phyloP scores from a whole-genome alignment of 306 rosid species.

The Elaeagnus macrophylla region DNA sequence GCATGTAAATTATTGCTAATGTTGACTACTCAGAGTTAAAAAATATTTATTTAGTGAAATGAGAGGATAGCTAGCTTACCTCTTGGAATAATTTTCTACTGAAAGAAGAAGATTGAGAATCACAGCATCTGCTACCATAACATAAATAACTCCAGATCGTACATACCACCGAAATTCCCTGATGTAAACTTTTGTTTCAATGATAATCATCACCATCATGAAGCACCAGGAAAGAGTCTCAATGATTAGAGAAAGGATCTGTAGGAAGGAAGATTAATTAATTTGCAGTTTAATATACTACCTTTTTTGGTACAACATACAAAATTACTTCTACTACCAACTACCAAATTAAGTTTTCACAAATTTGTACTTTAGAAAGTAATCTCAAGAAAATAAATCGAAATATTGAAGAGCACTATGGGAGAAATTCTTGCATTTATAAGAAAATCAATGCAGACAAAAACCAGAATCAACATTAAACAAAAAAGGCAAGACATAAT shows the following conservation, averaged over 20 bases:
- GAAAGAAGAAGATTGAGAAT: slow-evolving; percentile 55
- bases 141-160: slow-evolving; percentile 71
- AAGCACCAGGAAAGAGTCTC: slow-evolving; percentile 66
- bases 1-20: too few species aligned
- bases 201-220: slow-evolving; percentile 43
- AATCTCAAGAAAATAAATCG: slow-evolving; percentile 14
- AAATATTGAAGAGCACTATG: neutral
- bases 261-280: slow-evolving; percentile 12
- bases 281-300: slow-evolving; percentile 3
- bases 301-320: neutral
- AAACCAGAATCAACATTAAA: neutral
- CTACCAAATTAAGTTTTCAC: neutral
- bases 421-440: neutral
- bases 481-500: neutral
- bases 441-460: neutral
- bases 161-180: slow-evolving; percentile 67
- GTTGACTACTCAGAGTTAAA: too few species aligned
- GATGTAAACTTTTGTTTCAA: slow-evolving; percentile 62
- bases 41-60: neutral
- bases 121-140: slow-evolving; percentile 65
- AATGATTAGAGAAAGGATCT: slow-evolving; percentile 37
- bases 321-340: neutral
- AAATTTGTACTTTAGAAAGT: neutral
- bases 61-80: slow-evolving; percentile 37
- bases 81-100: slow-evolving; percentile 35